Evolutionary conservation across 139 green algal species (phyloP), one percentile per base, ranked within the genome.

Genomic region (Chlamydomonas sp.): DNA sequence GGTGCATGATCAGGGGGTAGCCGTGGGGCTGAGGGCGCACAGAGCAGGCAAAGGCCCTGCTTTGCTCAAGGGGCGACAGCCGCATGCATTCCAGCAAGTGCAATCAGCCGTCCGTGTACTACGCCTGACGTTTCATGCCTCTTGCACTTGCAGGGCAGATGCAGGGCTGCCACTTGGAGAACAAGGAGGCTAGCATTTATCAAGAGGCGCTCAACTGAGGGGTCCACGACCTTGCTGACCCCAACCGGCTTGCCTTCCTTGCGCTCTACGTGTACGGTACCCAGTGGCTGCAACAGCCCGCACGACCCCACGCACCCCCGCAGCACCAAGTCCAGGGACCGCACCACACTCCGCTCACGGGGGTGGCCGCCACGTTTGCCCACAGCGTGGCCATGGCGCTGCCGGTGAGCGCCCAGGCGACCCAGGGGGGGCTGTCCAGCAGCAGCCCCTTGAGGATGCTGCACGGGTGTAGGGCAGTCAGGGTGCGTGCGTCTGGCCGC

Each of bases 361-460:
- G 79, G 2, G 66, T 85, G 79, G 49, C 79, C 15, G 64, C 49
- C 16, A 85, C 17, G 66, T 85, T 85, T 31, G 79, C 79, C 79
- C 79, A 85, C 16, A 85, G 64, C 64, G 79, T 85, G 60, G 79
- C 79, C 79, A 85, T 85, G 31, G 64, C 67, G 80, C 80, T 85
- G 67, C 80, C 80, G 3, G 80, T 85, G 80, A 85, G 59, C 16
- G 67, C 80, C 80, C 80, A 85, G 68, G 80, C 80, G 7, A 85
- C 68, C 80, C 66, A 85, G 68, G 4, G 68, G 67, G 80, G 80
- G 49, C 80, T 85, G 80, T 68, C 80, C 67, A 85, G 67, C 80
- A 85, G 80, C 12, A 85, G 67, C 2, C 49, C 59, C 80, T 85
- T 85, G 17, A 85, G 58, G 67, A 85, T 60, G 6, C 80, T 85